phyloP scores from a whole-genome alignment of 768 basidiomycete genomes.

The Roridomyces roridus region DNA sequence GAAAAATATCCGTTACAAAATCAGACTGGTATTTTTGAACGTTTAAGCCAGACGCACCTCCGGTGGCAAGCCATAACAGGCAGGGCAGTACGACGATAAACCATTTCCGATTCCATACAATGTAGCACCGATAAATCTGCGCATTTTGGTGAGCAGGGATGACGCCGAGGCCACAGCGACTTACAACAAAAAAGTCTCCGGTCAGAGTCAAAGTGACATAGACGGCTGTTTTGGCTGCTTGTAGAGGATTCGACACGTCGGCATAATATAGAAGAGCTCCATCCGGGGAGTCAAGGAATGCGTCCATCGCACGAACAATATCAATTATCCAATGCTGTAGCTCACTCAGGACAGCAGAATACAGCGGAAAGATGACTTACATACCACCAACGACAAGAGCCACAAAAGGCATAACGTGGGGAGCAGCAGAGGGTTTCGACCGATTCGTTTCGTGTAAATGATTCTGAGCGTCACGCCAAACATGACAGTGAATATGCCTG shows the following conservation, averaged over 20 bases:
- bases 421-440: constrained; percentile 3
- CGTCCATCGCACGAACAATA: constrained; percentile 7
- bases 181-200: constrained; percentile 16
- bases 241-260: constrained; percentile 2
- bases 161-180: no score
- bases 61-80: background rate
- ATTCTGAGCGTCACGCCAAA: background rate
- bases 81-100: background rate
- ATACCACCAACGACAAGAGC: constrained; percentile 11
- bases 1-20: no score
- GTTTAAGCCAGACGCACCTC: no score
- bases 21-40: no score
- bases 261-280: constrained; percentile 12
- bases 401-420: constrained; percentile 3
- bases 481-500: constrained; percentile 5
- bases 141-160: no score
- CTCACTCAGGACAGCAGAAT: background rate
- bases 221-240: constrained; percentile 11
- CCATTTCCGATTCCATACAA: constrained; percentile 6
- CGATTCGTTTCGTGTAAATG: background rate
- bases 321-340: constrained; percentile 18
- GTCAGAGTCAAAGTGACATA: constrained; percentile 14
- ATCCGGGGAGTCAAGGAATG: constrained; percentile 2
- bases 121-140: no score
- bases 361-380: background rate